Conservation (phyloP, 306 rosid species). For the Rosa chinensis region DNA sequence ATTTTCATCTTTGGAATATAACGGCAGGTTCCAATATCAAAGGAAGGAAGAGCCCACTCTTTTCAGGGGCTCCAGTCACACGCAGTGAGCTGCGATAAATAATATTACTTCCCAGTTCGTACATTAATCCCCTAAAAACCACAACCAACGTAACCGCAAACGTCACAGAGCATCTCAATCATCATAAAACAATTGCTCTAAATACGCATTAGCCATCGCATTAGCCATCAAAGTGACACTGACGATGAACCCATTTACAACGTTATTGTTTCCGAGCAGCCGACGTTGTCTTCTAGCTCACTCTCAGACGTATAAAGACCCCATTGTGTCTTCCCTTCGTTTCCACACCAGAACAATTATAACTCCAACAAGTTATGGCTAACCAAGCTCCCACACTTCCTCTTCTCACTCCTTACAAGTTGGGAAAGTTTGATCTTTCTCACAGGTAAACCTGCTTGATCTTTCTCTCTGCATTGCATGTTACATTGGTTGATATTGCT, state of each 20-base stretch:
- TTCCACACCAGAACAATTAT: neutral
- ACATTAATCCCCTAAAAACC: neutral
- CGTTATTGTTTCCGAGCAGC: neutral
- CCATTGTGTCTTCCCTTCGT: neutral
- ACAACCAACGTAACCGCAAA: neutral
- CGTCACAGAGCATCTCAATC: neutral
- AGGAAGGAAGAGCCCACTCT: too few species aligned
- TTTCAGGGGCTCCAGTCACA: too few species aligned
- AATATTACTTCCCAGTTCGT: neutral
- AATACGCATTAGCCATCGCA: neutral
- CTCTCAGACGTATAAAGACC: constrained; percentile 13
- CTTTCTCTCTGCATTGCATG: too few species aligned
- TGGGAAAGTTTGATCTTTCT: constrained; percentile 50
- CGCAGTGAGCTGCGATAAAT: too few species aligned
- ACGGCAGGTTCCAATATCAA: too few species aligned
- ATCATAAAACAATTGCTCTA: neutral
- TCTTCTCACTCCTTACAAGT: constrained; percentile 44
- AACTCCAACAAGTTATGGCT: neutral
- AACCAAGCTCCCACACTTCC: constrained; percentile 20
- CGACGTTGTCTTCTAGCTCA: neutral
- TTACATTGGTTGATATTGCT: too few species aligned
- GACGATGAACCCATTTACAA: neutral
- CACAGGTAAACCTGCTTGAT: constrained; percentile 37
- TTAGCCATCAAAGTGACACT: neutral
- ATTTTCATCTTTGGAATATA: too few species aligned